phyloP scores from a whole-genome alignment of 306 rosid genomes.

The Canavalia ensiformis region DNA sequence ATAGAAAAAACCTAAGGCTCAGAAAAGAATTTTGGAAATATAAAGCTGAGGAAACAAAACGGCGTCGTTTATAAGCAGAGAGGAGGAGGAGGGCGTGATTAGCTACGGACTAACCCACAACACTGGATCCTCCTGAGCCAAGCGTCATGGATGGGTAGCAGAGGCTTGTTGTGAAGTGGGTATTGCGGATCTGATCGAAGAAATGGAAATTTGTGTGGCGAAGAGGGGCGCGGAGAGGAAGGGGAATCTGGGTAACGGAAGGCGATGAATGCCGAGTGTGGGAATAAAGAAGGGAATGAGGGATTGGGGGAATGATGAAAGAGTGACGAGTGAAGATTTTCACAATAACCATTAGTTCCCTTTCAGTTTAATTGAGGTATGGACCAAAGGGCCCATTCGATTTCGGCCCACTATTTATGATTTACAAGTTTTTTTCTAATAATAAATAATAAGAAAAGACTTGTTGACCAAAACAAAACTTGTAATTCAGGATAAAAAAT shows the following conservation, averaged over 20 bases:
- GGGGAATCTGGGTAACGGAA: conserved; percentile 46
- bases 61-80: background rate
- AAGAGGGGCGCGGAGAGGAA: conserved; percentile 28
- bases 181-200: conserved; percentile 70
- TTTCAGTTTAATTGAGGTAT: background rate
- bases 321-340: conserved; percentile 19
- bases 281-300: conserved; percentile 51
- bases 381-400: conserved; percentile 29
- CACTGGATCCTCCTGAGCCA: conserved; percentile 97
- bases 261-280: conserved; percentile 50
- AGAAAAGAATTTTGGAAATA: background rate
- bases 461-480: no score
- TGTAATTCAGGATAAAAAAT: no score
- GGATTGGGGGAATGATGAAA: conserved; percentile 31
- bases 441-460: no score
- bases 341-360: background rate
- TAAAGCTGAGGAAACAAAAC: background rate
- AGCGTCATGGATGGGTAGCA: conserved; percentile 86
- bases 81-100: background rate
- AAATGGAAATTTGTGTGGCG: conserved; percentile 33
- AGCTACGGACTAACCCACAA: conserved; percentile 78
- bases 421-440: no score
- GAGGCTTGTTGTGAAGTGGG: conserved; percentile 39
- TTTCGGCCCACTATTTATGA: conserved; percentile 42
- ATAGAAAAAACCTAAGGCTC: conserved; percentile 21